Evolutionary conservation across 768 basidiomycete species (phyloP).

Genomic region (Candolleomyces eurysporus): DNA sequence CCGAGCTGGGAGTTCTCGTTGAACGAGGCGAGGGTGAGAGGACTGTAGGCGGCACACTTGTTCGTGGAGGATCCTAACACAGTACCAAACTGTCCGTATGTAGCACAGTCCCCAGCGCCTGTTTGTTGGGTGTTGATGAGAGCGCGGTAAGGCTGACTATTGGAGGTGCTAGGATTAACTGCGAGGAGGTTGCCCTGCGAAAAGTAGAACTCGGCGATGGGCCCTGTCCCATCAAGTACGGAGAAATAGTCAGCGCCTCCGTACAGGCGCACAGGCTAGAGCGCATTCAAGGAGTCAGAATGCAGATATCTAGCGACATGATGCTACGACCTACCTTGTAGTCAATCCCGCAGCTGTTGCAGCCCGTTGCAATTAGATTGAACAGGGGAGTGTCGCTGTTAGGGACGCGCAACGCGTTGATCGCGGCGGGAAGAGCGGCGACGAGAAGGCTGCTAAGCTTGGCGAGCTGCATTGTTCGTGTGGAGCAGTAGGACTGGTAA

Average conservation of each 20-base stretch:
- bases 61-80: conserved; percentile 25
- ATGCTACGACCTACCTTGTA: too few species aligned
- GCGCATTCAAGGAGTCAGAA: not conserved
- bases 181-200: conserved; percentile 22
- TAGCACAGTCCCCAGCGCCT: conserved; percentile 14
- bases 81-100: conserved; percentile 26
- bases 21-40: conserved; percentile 27
- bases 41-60: conserved; percentile 27
- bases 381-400: too few species aligned
- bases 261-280: conserved; percentile 25
- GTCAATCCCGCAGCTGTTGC: too few species aligned
- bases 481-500: too few species aligned
- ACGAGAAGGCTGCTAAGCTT: too few species aligned
- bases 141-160: not conserved
- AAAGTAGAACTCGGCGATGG: conserved; percentile 31
- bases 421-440: too few species aligned
- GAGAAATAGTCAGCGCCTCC: conserved; percentile 19
- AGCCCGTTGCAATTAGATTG: too few species aligned
- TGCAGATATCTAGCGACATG: too few species aligned
- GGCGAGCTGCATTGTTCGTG: too few species aligned
- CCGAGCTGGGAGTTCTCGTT: conserved; percentile 29
- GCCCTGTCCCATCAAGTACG: conserved; percentile 15
- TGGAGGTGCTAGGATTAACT: not conserved
- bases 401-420: too few species aligned
- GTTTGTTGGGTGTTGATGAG: not conserved